phyloP scores from a whole-genome alignment of 2,329 filamentous ascomycete species.

The Amphichorda felina region DNA sequence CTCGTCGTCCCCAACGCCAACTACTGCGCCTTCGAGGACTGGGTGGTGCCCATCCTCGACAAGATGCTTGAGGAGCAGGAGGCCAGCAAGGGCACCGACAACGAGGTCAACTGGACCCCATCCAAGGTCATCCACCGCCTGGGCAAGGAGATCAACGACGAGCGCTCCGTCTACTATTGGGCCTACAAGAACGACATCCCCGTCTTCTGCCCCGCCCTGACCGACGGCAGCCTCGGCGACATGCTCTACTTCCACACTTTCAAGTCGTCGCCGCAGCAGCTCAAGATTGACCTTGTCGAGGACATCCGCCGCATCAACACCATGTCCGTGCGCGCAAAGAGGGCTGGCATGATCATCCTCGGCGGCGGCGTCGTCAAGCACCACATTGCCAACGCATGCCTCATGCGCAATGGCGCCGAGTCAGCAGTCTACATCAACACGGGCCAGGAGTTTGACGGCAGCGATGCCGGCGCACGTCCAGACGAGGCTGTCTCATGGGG shows the following conservation, averaged over 20 bases:
- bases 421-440: slow-evolving; percentile 98
- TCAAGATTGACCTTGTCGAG: slow-evolving; percentile 83
- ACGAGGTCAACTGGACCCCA: slow-evolving; percentile 79
- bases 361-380: slow-evolving; percentile 96
- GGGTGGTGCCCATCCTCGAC: slow-evolving; percentile 92
- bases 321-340: slow-evolving; percentile 74
- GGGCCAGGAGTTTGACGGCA: slow-evolving; percentile 93
- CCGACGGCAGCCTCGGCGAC: slow-evolving; percentile 88
- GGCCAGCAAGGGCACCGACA: slow-evolving; percentile 52
- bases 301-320: slow-evolving; percentile 92
- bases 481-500: slow-evolving; percentile 98
- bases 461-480: slow-evolving; percentile 85
- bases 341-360: slow-evolving; percentile 89
- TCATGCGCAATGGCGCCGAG: slow-evolving; percentile 97
- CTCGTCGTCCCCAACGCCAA: slow-evolving; percentile 93
- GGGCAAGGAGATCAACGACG: slow-evolving; percentile 88
- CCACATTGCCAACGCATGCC: slow-evolving; percentile 92
- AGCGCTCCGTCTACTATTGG: slow-evolving; percentile 92
- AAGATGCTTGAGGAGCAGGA: slow-evolving; percentile 91
- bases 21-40: slow-evolving; percentile 93
- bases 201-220: slow-evolving; percentile 91
- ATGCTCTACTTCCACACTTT: slow-evolving; percentile 99
- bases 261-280: slow-evolving; percentile 69
- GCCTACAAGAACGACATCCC: slow-evolving; percentile 94
- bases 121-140: slow-evolving; percentile 83